Conservation (phyloP, 2,329 filamentous ascomycete genomes). For the Arthrobotrys megalospora region DNA sequence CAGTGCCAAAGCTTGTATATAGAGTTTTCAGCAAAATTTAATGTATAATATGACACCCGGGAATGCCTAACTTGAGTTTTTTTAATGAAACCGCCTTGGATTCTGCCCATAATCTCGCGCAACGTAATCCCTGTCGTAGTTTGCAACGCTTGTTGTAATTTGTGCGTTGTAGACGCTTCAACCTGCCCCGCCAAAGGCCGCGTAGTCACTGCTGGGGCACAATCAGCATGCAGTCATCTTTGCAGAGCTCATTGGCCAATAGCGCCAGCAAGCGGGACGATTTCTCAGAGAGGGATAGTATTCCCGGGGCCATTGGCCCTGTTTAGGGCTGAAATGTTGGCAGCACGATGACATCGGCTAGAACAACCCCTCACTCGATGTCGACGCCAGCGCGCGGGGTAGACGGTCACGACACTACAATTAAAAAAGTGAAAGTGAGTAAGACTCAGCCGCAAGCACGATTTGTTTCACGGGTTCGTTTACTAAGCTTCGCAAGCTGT, state of each 20-base stretch:
- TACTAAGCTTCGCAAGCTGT: constrained; percentile 18
- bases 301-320: constrained; percentile 2
- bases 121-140: neutral
- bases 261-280: constrained; percentile 9
- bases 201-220: constrained; percentile 26
- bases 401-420: constrained; percentile 31
- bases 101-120: neutral
- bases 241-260: constrained; percentile 48
- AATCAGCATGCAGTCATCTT: constrained; percentile 53
- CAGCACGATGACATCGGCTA: constrained; percentile 53
- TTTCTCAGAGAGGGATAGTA: constrained; percentile 19
- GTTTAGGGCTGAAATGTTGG: constrained; percentile 49
- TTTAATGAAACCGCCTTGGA: neutral
- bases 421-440: neutral
- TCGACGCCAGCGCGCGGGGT: constrained; percentile 44
- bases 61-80: neutral
- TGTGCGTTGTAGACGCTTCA: constrained; percentile 44
- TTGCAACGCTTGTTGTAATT: constrained; percentile 33
- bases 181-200: constrained; percentile 30
- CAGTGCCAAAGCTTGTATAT: too few species aligned
- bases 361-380: constrained; percentile 40
- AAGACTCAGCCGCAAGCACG: constrained; percentile 37
- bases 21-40: neutral
- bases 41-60: constrained; percentile 3
- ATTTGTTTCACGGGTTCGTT: constrained; percentile 24